A percentile compares a stretch with the other conserved stretches of the same genome.
phyloP scores from a whole-genome alignment of 2,329 filamentous ascomycete genomes.

The Neonectria ditissima region DNA sequence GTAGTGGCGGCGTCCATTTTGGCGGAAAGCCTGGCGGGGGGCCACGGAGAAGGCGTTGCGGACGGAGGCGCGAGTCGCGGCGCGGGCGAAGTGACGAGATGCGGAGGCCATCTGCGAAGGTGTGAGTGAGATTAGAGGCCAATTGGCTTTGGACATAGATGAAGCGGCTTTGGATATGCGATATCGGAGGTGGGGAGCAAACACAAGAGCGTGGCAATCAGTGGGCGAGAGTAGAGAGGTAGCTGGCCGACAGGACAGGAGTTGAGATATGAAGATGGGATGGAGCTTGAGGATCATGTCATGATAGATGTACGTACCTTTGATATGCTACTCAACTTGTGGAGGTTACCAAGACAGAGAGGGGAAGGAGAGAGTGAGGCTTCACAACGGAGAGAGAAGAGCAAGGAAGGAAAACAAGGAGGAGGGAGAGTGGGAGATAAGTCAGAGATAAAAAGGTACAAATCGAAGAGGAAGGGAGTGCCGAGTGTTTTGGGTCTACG shows the following conservation, averaged over 20 bases:
- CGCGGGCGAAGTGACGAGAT: slow-evolving; percentile 67
- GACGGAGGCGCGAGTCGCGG: slow-evolving; percentile 67
- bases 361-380: slow-evolving; percentile 20
- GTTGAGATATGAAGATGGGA: slow-evolving; percentile 4
- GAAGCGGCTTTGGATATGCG: not conserved
- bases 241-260: slow-evolving; percentile 6
- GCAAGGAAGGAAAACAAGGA: slow-evolving; percentile 6
- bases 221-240: not conserved
- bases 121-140: slow-evolving; percentile 21
- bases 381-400: slow-evolving; percentile 22
- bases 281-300: slow-evolving; percentile 2
- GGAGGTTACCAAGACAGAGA: slow-evolving; percentile 7
- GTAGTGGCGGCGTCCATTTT: slow-evolving; percentile 82
- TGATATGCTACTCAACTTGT: slow-evolving; percentile 9
- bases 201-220: not conserved
- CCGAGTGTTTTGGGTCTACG: slow-evolving; percentile 33
- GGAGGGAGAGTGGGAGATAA: slow-evolving; percentile 16
- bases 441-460: slow-evolving; percentile 31
- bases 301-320: slow-evolving; percentile 34
- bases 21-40: slow-evolving; percentile 77
- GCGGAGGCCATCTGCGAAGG: slow-evolving; percentile 53
- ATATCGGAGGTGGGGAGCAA: not conserved
- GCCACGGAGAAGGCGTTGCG: slow-evolving; percentile 70
- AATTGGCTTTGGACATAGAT: not conserved
- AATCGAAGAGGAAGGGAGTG: slow-evolving; percentile 35